A percentile compares a stretch with the other conserved stretches of the same genome.
Evolutionary conservation across 129 eudicot genomes (phyloP).

Genomic region (Artemisia tridentata): DNA sequence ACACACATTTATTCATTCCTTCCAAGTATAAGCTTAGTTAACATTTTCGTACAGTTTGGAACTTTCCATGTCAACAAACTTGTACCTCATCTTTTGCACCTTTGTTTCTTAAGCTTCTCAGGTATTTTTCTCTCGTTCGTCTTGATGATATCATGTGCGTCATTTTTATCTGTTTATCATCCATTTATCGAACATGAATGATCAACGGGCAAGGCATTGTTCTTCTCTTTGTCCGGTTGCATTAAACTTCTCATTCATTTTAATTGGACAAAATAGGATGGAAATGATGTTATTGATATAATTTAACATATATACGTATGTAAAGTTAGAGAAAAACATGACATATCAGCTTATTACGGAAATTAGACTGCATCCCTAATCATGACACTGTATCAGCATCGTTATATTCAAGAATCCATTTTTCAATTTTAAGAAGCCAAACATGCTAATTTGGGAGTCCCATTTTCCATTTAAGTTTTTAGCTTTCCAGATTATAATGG

Average conservation of each 20-base stretch:
- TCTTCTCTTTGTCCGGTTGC: background rate
- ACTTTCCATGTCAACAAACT: conserved; percentile 18
- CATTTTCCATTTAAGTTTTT: background rate
- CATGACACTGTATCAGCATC: background rate
- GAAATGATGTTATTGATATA: background rate
- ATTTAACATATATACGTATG: background rate
- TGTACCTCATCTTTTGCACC: conserved; percentile 12
- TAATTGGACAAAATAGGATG: background rate
- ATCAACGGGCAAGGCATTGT: no score
- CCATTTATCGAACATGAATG: no score
- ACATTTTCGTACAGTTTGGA: background rate
- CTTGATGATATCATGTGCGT: background rate
- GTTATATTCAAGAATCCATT: background rate
- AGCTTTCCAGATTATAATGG: background rate
- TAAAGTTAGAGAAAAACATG: background rate
- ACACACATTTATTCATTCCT: conserved; percentile 19
- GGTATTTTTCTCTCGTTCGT: conserved; percentile 18
- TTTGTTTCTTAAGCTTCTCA: conserved; percentile 20
- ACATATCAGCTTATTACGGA: background rate
- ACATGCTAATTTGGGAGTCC: background rate
- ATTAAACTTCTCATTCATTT: background rate
- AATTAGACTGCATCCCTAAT: background rate
- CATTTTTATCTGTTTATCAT: background rate
- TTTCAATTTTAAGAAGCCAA: background rate
- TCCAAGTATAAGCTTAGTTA: conserved; percentile 12